A percentile compares a stretch with the other conserved stretches of the same genome.
Conservation (phyloP, 2,329 filamentous ascomycete genomes). For the Annulohypoxylon truncatum region DNA sequence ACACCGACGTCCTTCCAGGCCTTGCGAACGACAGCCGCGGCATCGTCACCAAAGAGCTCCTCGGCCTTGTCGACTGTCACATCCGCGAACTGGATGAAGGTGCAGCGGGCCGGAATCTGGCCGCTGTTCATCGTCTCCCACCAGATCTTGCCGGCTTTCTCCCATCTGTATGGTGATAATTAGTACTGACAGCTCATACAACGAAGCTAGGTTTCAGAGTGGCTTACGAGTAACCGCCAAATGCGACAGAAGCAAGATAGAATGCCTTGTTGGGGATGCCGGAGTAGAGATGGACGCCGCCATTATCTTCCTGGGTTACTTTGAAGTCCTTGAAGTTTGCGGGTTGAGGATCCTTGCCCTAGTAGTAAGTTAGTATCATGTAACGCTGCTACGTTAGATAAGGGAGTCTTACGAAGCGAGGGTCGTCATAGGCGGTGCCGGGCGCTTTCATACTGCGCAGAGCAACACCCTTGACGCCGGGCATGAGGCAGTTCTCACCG, state of each 20-base stretch:
- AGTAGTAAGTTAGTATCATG: constrained; percentile 38
- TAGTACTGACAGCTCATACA: not conserved
- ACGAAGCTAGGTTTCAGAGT: not conserved
- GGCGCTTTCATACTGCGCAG: constrained; percentile 66
- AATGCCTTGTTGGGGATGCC: constrained; percentile 70
- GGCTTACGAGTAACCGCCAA: constrained; percentile 59
- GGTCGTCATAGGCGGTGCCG: constrained; percentile 64
- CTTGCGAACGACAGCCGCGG: constrained; percentile 57
- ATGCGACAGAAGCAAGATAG: constrained; percentile 58
- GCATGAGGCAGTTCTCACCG: constrained; percentile 64
- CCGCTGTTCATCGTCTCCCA: constrained; percentile 62
- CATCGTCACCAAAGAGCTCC: constrained; percentile 56
- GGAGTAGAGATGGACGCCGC: constrained; percentile 66
- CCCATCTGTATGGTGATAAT: constrained; percentile 57
- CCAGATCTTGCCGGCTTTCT: constrained; percentile 65
- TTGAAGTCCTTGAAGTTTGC: constrained; percentile 59
- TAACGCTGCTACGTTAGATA: not conserved
- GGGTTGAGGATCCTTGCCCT: constrained; percentile 65
- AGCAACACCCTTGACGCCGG: constrained; percentile 62
- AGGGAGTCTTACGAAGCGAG: constrained; percentile 54
- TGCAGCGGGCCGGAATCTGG: constrained; percentile 55
- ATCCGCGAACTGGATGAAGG: constrained; percentile 62
- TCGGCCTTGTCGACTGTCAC: constrained; percentile 60
- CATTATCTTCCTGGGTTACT: constrained; percentile 58
- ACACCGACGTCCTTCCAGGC: constrained; percentile 64